Evolutionary conservation across 768 basidiomycete genomes (phyloP), one percentile per base, ranked within the genome.

Genomic region (Candolleomyces efflorescens): DNA sequence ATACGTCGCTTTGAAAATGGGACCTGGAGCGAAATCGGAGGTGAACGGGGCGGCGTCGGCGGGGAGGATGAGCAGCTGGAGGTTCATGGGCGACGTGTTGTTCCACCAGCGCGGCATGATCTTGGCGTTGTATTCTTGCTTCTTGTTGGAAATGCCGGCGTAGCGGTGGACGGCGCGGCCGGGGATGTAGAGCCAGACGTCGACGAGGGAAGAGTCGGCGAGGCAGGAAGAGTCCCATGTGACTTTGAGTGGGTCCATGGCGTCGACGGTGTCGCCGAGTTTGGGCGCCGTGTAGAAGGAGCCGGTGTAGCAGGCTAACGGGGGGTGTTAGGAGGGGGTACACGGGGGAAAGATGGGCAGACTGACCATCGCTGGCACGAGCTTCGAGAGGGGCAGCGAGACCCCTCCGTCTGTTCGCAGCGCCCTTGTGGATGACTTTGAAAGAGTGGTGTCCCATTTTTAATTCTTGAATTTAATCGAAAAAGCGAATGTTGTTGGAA

Each of bases 81-180:
- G 79, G 1, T 66, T 64, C 37, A 78, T 68, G 0, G 73, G 66
- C 1, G 73, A 44, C 5, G 84, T 80, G 0, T 80, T 65, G 58
- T 89, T 84, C 87, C 88, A 92, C 89, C 89, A 91, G 18, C 78
- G 73, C 1, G 89, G 84, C 56, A 81, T 67, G 44, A 92, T 67
- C 17, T 65, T 67, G 2, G 82, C 73, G 44, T 75, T 67, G 67
- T 83, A 85, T 38, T 68, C 71, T 23, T 85, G 88, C 3, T 72
- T 12, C 5, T 73, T 62, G 64, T 72, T 82, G 49, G 75, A 70
- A 54, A 91, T 78, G 32, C 69, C 69, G 43, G 78, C 59, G 85
- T 85, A 92, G 41, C 77, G 70, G 56, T 90, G 82, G 47, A 89
- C 71, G 32, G 62, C 55, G 1, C 74, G 65, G 27, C 69, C 65